phyloP scores from a whole-genome alignment of 192 early-diverging fungal genomes.

The Linnemannia exigua region DNA sequence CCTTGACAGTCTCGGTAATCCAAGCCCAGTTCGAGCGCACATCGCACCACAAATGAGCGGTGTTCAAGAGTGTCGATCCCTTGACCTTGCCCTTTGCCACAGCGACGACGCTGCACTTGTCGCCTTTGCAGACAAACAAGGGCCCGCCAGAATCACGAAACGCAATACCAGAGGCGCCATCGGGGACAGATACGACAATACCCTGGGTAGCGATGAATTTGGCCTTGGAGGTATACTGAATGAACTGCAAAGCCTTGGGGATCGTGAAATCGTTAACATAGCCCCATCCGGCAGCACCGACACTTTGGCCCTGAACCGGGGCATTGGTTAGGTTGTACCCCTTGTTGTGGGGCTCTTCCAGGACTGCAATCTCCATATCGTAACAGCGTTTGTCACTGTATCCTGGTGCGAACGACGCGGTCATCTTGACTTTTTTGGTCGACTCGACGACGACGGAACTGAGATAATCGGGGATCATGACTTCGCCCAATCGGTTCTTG shows the following conservation, averaged over 20 bases:
- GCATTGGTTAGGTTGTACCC: constrained; percentile 10
- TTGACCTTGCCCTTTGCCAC: constrained; percentile 9
- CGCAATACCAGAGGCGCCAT: constrained; percentile 10
- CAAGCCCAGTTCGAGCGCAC: constrained; percentile 18
- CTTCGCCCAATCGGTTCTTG: constrained; percentile 7
- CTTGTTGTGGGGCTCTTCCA: constrained; percentile 4
- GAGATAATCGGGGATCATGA: constrained; percentile 11
- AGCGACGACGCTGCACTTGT: not conserved
- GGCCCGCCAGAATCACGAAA: constrained; percentile 28
- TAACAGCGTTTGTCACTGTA: constrained; percentile 19
- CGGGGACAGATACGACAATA: constrained; percentile 12
- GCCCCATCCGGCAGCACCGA: constrained; percentile 13
- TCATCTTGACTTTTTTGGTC: not conserved
- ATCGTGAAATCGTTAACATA: constrained; percentile 16
- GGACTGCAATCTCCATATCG: constrained; percentile 25
- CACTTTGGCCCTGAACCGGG: not conserved
- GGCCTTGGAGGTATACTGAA: constrained; percentile 12
- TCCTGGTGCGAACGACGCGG: not conserved
- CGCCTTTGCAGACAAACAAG: constrained; percentile 6
- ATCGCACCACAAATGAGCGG: constrained; percentile 7
- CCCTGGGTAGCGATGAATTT: not conserved
- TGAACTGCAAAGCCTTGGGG: constrained; percentile 17
- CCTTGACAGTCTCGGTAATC: constrained; percentile 10
- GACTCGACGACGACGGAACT: constrained; percentile 17
- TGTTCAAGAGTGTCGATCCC: constrained; percentile 19